Evolutionary conservation across 306 rosid genomes (phyloP).

Genomic region (Quercus cerris): DNA sequence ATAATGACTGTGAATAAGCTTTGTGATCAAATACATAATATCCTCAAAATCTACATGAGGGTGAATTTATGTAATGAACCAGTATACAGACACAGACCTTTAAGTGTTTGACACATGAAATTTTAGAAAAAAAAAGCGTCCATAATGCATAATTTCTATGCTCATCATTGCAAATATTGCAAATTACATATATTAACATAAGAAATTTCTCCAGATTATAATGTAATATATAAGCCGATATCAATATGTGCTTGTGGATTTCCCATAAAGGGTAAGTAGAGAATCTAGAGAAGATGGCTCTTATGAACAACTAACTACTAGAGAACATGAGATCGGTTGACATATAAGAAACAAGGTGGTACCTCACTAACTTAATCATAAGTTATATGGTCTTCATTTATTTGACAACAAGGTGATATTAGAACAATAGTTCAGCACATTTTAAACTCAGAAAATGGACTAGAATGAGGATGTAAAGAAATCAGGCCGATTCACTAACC

Average conservation of each 20-base stretch:
- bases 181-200: background rate
- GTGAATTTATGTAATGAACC: background rate
- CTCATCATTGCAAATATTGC: background rate
- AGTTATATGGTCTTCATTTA: background rate
- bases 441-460: conserved; percentile 1
- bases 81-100: background rate
- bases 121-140: background rate
- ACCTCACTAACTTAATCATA: background rate
- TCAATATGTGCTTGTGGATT: background rate
- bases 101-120: background rate
- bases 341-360: background rate
- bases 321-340: background rate
- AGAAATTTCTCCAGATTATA: background rate
- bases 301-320: background rate
- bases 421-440: background rate
- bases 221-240: background rate
- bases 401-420: background rate
- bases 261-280: background rate
- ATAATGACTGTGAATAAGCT: background rate
- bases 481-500: conserved; percentile 35
- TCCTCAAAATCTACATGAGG: background rate
- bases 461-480: background rate
- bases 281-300: background rate
- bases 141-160: background rate
- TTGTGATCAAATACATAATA: background rate